A percentile compares a stretch with the other conserved stretches of the same genome.
These are phyloP conservation scores for Aspergillus ochraceoroseus DNA, from an alignment of 2,329 filamentous ascomycete genomes.

Conservation along the genomic window DNA sequence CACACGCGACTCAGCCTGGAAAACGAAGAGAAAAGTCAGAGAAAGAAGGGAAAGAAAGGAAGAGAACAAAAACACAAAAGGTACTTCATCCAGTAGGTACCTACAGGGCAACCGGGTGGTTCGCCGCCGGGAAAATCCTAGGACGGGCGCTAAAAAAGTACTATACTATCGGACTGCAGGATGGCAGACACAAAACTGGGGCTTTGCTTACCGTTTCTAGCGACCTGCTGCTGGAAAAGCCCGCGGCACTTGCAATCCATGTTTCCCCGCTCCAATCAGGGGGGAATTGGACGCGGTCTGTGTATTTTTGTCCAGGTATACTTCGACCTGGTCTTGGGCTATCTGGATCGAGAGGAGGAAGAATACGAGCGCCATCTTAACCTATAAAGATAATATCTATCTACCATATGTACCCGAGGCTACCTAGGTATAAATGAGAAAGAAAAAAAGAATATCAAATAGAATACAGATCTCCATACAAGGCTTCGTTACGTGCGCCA, in stretches of 20 bases:
- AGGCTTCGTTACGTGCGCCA: conserved; percentile 19
- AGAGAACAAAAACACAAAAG: conserved; percentile 1
- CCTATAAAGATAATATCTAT: too few species aligned
- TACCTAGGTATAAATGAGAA: too few species aligned
- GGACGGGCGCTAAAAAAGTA: conserved; percentile 19
- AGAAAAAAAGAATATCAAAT: too few species aligned
- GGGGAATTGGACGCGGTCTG: conserved; percentile 8
- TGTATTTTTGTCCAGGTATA: conserved; percentile 37
- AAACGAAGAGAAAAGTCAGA: neutral
- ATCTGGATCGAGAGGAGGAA: too few species aligned
- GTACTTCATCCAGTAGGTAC: conserved; percentile 1
- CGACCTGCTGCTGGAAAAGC: conserved; percentile 30
- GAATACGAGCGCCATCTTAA: too few species aligned
- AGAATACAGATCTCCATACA: too few species aligned
- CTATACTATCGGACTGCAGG: conserved; percentile 21
- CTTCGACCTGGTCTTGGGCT: too few species aligned
- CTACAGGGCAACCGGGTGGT: conserved; percentile 22
- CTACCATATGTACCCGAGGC: too few species aligned
- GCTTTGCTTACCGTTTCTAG: conserved; percentile 32
- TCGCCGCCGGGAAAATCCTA: conserved; percentile 18
- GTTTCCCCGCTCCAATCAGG: conserved; percentile 35
- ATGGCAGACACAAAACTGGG: conserved; percentile 20
- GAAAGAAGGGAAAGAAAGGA: conserved; percentile 6
- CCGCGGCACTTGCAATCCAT: conserved; percentile 27
- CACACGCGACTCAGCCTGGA: too few species aligned